Evolutionary conservation across 2,329 filamentous ascomycete species (phyloP).

Genomic region (Talaromyces funiculosus): DNA sequence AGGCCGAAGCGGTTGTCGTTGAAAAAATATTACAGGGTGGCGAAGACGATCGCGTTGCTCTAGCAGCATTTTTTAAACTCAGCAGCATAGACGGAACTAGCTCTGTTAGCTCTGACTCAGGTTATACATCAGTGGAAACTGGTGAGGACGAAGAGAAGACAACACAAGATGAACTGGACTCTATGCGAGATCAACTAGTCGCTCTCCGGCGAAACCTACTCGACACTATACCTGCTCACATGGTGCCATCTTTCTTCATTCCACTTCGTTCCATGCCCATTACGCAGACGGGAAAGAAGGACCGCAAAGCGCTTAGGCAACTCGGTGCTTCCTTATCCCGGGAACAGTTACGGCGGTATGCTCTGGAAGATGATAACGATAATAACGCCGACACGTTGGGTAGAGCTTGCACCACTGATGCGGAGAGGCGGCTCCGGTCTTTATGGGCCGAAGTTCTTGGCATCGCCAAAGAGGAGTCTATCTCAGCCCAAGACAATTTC

Average conservation of each 20-base stretch:
- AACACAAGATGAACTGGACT: background rate
- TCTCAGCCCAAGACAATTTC: background rate
- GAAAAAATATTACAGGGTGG: background rate
- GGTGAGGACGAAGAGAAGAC: background rate
- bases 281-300: background rate
- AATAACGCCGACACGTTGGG: background rate
- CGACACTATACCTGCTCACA: background rate
- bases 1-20: constrained; percentile 28
- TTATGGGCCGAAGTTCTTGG: background rate
- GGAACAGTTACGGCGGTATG: background rate
- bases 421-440: background rate
- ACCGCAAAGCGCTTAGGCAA: background rate
- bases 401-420: background rate
- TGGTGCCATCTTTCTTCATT: constrained; percentile 1
- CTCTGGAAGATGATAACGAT: background rate
- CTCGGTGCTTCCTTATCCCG: background rate
- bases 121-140: background rate
- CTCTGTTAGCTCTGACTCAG: background rate
- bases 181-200: background rate
- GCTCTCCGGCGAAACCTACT: background rate
- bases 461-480: background rate
- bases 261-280: background rate
- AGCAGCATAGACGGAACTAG: background rate
- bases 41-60: background rate
- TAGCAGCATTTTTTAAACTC: background rate